Evolutionary conservation across 306 rosid species (phyloP).

Genomic region (Cucumis melo): DNA sequence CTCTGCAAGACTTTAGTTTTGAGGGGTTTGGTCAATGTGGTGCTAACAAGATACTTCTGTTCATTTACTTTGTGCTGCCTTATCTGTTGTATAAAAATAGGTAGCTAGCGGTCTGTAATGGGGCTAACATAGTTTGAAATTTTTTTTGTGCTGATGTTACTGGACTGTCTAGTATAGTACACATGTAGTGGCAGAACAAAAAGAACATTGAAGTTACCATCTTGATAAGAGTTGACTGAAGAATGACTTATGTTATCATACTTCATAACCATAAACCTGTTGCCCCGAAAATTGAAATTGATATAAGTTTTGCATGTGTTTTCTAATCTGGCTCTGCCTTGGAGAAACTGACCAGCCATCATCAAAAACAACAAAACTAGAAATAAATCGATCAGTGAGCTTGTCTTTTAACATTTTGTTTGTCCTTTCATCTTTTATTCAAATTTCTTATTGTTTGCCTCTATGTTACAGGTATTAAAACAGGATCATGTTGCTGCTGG

Average conservation of each 20-base stretch:
- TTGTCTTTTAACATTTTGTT: background rate
- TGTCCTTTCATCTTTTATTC: background rate
- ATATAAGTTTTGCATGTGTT: background rate
- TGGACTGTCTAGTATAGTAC: background rate
- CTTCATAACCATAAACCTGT: background rate
- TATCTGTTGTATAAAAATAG: background rate
- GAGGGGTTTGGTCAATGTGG: background rate
- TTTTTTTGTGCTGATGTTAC: background rate
- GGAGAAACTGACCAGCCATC: background rate
- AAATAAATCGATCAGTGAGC: background rate
- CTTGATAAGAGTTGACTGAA: background rate
- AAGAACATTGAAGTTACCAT: background rate
- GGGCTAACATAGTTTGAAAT: background rate
- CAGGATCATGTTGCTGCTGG: slow-evolving; percentile 95
- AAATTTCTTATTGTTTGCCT: background rate
- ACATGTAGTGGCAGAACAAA: background rate
- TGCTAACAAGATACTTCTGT: background rate
- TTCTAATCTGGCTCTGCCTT: background rate
- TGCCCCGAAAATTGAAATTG: background rate
- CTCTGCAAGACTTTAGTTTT: background rate
- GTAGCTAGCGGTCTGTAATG: background rate
- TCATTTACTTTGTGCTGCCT: background rate
- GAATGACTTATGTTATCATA: background rate
- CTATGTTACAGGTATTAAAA: slow-evolving; percentile 55
- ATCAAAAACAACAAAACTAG: background rate